These are phyloP conservation scores for Lasiodiplodia sp. DNA, from an alignment of 2,329 filamentous ascomycete species.

Conservation along the genomic window DNA sequence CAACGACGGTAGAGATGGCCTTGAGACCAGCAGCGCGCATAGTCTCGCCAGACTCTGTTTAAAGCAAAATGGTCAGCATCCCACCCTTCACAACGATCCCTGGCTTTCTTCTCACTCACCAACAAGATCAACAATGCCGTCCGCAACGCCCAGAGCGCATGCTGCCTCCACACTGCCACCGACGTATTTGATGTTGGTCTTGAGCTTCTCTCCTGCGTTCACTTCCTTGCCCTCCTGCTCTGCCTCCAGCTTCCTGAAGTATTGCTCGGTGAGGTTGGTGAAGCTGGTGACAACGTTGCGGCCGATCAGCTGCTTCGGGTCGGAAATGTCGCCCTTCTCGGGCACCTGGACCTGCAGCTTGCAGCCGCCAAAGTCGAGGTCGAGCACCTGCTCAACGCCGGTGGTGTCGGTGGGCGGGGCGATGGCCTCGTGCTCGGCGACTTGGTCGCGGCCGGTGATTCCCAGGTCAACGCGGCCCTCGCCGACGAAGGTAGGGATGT, in stretches of 20 bases:
- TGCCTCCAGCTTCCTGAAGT: slow-evolving; percentile 81
- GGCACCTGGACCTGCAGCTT: slow-evolving; percentile 97
- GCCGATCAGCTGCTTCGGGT: slow-evolving; percentile 80
- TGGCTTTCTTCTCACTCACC: slow-evolving; percentile 64
- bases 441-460: slow-evolving; percentile 93
- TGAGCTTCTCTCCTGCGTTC: slow-evolving; percentile 54
- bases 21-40: slow-evolving; percentile 96
- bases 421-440: slow-evolving; percentile 83
- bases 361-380: slow-evolving; percentile 89
- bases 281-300: slow-evolving; percentile 97
- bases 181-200: slow-evolving; percentile 90
- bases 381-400: slow-evolving; percentile 83
- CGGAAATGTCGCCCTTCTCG: slow-evolving; percentile 75
- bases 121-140: slow-evolving; percentile 97
- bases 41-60: slow-evolving; percentile 90
- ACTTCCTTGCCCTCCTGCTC: slow-evolving; percentile 51
- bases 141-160: slow-evolving; percentile 92
- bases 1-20: slow-evolving; percentile 91
- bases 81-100: not conserved
- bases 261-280: slow-evolving; percentile 79
- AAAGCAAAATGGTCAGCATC: slow-evolving; percentile 7
- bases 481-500: slow-evolving; percentile 97
- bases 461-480: slow-evolving; percentile 93
- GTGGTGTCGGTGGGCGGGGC: slow-evolving; percentile 54
- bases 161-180: slow-evolving; percentile 97